phyloP scores from a whole-genome alignment of 2,329 filamentous ascomycete species.

The Nemania serpens region DNA sequence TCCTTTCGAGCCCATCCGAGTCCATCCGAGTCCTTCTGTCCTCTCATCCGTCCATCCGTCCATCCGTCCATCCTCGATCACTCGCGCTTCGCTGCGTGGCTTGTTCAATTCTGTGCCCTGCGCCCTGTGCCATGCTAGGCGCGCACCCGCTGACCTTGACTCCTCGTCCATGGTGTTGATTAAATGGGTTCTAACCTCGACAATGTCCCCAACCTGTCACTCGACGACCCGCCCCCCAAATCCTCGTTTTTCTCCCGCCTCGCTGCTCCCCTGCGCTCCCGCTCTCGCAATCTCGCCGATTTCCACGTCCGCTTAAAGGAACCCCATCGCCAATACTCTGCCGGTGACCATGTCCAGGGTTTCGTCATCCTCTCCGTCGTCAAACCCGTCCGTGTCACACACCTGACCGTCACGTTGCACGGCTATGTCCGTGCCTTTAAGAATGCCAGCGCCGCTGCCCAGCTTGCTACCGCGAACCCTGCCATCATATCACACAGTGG shows the following conservation, averaged over 20 bases:
- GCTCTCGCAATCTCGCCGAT: conserved; percentile 70
- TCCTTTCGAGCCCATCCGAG: background rate
- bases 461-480: conserved; percentile 50
- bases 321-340: conserved; percentile 75
- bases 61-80: too few species aligned
- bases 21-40: too few species aligned
- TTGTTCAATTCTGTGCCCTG: conserved; percentile 14
- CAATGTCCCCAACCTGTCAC: conserved; percentile 45
- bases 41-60: too few species aligned
- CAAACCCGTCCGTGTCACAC: conserved; percentile 77
- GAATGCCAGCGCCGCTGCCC: conserved; percentile 62
- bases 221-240: conserved; percentile 47
- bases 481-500: conserved; percentile 46
- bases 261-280: conserved; percentile 55
- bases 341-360: conserved; percentile 75
- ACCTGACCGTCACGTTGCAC: conserved; percentile 77
- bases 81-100: too few species aligned
- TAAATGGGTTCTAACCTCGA: conserved; percentile 54
- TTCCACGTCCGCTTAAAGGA: conserved; percentile 79
- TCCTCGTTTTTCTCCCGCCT: conserved; percentile 59
- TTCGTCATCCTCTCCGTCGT: conserved; percentile 73
- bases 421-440: conserved; percentile 82
- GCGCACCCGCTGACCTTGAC: conserved; percentile 28
- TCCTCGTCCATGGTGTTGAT: conserved; percentile 37
- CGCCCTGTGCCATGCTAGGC: conserved; percentile 40